Percentiles rank a stretch among this genome's conserved stretches.
These are phyloP conservation scores for Hymenoscyphus albidus DNA, from an alignment of 2,329 filamentous ascomycete genomes.

Conservation along the genomic window DNA sequence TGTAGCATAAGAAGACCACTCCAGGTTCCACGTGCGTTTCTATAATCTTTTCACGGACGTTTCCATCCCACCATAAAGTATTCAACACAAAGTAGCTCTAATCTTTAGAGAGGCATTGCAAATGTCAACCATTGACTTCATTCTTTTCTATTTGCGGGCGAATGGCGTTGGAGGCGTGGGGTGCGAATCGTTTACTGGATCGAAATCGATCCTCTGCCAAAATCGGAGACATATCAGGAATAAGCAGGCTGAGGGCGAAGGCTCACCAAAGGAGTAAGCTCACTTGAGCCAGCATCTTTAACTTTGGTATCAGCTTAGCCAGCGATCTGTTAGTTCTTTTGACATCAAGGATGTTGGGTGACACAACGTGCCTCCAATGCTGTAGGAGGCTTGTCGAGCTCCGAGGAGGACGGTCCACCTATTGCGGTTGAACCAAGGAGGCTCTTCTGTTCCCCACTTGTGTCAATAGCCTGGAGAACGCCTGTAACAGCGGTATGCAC, in stretches of 20 bases:
- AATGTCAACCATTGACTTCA: neutral
- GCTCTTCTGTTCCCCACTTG: neutral
- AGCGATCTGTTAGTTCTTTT: neutral
- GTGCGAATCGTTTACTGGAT: slow-evolving; percentile 1
- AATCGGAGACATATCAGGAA: neutral
- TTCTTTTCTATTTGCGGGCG: neutral
- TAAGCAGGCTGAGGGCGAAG: neutral
- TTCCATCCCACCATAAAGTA: neutral
- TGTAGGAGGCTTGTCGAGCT: neutral
- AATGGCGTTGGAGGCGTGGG: neutral
- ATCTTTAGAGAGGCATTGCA: neutral
- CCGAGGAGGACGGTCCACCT: neutral
- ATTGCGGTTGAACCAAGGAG: neutral
- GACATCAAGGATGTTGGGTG: neutral
- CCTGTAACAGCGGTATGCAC: neutral
- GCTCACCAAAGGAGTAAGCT: slow-evolving; percentile 1
- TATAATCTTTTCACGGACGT: neutral
- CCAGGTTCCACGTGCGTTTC: slow-evolving; percentile 1
- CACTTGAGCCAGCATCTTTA: neutral
- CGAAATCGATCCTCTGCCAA: neutral
- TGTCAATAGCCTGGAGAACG: neutral
- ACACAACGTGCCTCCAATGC: neutral
- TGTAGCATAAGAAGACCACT: neutral
- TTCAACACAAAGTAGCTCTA: neutral
- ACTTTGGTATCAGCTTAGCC: neutral